Conservation (phyloP, 2,329 filamentous ascomycete species). For the Hymenoscyphus albidus region DNA sequence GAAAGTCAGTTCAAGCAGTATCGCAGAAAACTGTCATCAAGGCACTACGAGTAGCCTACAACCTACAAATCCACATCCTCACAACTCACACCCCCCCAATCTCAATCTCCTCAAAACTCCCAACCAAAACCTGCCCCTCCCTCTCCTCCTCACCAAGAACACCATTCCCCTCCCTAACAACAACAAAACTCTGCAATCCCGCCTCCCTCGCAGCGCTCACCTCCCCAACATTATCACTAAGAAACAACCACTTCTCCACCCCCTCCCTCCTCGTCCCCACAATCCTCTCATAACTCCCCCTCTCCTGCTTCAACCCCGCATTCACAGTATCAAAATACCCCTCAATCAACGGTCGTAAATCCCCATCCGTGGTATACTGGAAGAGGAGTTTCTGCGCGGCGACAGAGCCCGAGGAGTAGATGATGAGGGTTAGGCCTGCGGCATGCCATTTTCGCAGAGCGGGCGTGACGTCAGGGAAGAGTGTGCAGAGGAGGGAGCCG, state of each 20-base stretch:
- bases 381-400: slow-evolving; percentile 79
- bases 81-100: slow-evolving; percentile 6
- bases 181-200: slow-evolving; percentile 60
- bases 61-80: background rate
- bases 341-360: slow-evolving; percentile 55
- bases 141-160: slow-evolving; percentile 50
- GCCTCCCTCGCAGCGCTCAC: slow-evolving; percentile 58
- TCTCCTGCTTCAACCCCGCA: slow-evolving; percentile 69
- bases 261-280: slow-evolving; percentile 37
- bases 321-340: slow-evolving; percentile 79
- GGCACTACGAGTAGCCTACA: too few species aligned
- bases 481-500: slow-evolving; percentile 65
- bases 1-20: too few species aligned
- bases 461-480: slow-evolving; percentile 71
- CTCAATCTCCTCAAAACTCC: slow-evolving; percentile 29
- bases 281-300: slow-evolving; percentile 55
- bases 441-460: slow-evolving; percentile 58
- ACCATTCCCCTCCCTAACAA: slow-evolving; percentile 68
- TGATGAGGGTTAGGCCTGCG: slow-evolving; percentile 56
- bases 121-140: slow-evolving; percentile 26
- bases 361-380: slow-evolving; percentile 50
- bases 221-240: slow-evolving; percentile 75
- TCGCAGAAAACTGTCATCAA: too few species aligned
- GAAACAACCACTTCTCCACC: slow-evolving; percentile 62
- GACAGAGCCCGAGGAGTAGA: slow-evolving; percentile 80